Percentiles rank a stretch among this genome's conserved stretches.
Evolutionary conservation across 75 land plant genomes (phyloP).

Genomic region (Pinus tabuliformis): DNA sequence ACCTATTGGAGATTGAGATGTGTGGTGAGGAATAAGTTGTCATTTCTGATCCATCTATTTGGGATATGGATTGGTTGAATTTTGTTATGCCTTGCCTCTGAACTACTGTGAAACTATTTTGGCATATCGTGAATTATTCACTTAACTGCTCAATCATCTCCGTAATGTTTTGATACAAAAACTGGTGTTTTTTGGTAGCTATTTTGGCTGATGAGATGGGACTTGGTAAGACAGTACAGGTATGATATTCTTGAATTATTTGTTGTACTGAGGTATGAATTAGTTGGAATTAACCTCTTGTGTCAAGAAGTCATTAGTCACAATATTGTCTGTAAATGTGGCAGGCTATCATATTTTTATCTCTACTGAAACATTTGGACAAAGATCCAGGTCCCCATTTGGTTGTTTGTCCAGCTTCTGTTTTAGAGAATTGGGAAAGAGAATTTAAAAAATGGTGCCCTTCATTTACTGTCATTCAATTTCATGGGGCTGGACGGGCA

Average conservation of each 20-base stretch:
- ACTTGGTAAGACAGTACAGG: conserved; percentile 98
- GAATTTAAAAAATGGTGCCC: conserved; percentile 94
- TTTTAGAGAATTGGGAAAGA: conserved; percentile 96
- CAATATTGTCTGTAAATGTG: neutral
- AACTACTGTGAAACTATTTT: neutral
- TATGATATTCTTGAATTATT: conserved; percentile 13
- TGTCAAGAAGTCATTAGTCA: neutral
- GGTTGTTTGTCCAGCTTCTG: conserved; percentile 94
- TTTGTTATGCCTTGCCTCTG: neutral
- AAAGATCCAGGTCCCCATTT: conserved; percentile 95
- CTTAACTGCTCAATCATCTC: neutral
- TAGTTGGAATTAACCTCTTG: neutral
- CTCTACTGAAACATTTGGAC: conserved; percentile 78
- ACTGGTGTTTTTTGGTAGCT: conserved; percentile 41
- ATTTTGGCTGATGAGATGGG: conserved; percentile 99
- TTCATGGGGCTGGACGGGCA: conserved; percentile 81
- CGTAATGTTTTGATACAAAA: too few relatives aligned
- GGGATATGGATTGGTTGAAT: neutral
- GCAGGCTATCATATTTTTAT: conserved; percentile 90
- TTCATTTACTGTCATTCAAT: conserved; percentile 71
- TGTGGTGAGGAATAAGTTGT: too few relatives aligned
- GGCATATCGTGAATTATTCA: neutral
- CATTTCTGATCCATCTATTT: too few relatives aligned
- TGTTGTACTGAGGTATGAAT: neutral
- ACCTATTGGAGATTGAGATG: too few relatives aligned